phyloP scores from a whole-genome alignment of 2,329 filamentous ascomycete species.

The Cordyceps fumosorosea region DNA sequence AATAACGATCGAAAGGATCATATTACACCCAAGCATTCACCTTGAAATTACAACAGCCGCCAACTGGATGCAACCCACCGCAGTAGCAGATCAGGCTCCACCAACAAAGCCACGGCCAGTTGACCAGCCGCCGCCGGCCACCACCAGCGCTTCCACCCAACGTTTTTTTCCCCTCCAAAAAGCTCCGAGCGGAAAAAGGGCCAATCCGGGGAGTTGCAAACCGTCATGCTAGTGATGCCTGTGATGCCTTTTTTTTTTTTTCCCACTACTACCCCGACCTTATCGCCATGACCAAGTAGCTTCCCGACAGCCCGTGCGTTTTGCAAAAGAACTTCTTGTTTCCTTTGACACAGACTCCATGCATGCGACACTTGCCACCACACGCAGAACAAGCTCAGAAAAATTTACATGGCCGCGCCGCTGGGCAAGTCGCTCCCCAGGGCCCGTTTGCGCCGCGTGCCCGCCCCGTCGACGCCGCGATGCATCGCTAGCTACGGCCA shows the following conservation, averaged over 20 bases:
- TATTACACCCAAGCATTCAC: background rate
- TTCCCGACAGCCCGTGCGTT: background rate
- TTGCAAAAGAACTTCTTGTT: background rate
- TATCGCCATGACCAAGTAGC: background rate
- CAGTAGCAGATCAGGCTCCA: background rate
- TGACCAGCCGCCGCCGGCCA: no score
- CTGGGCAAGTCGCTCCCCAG: background rate
- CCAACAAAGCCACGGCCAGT: background rate
- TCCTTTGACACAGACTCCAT: background rate
- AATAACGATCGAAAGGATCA: background rate
- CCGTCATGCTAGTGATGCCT: background rate
- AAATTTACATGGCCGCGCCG: background rate
- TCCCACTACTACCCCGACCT: background rate
- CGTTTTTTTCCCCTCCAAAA: no score
- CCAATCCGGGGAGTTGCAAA: background rate
- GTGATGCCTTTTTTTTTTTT: background rate
- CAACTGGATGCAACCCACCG: background rate
- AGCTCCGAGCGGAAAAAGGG: background rate
- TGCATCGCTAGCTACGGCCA: constrained; percentile 24
- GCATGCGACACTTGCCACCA: background rate
- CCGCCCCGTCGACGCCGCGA: constrained; percentile 14
- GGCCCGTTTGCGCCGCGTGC: constrained; percentile 5
- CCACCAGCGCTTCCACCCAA: no score
- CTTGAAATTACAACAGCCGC: background rate
- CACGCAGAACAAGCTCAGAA: background rate